These are phyloP conservation scores for Balakata baccata DNA, from an alignment of 345 rosid species.

Conservation along the genomic window DNA sequence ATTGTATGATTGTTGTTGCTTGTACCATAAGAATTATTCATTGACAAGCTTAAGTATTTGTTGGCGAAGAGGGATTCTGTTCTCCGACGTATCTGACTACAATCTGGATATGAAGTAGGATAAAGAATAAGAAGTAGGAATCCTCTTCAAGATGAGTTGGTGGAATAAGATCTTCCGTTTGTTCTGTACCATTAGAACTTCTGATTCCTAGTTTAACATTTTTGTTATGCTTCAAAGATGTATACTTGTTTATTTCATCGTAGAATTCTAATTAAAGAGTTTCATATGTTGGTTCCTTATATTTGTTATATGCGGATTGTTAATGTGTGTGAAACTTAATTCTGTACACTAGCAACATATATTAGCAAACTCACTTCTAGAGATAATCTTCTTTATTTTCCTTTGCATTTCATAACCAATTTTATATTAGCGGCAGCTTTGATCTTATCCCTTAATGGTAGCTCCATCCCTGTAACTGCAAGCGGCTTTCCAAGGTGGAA, in stretches of 20 bases:
- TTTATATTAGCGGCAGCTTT: too few species aligned
- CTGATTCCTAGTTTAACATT: background rate
- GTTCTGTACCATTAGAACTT: background rate
- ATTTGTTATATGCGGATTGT: too few species aligned
- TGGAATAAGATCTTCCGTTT: background rate
- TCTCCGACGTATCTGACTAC: background rate
- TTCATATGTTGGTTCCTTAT: too few species aligned
- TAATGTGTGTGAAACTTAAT: too few species aligned
- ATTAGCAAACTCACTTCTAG: too few species aligned
- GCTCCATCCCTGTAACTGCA: too few species aligned
- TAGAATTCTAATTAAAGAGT: background rate
- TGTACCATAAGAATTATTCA: constrained; percentile 19
- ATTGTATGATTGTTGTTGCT: constrained; percentile 20
- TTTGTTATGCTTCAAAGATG: background rate
- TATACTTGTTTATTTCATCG: background rate
- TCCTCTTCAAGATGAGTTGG: background rate
- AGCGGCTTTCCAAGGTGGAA: too few species aligned
- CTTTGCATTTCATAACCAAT: too few species aligned
- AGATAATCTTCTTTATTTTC: too few species aligned
- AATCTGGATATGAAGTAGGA: constrained; percentile 5
- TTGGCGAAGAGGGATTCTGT: constrained; percentile 1
- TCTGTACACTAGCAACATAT: too few species aligned
- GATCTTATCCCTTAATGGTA: too few species aligned
- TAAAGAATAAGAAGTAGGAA: background rate
- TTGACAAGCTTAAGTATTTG: constrained; percentile 9